Evolutionary conservation across 2,329 filamentous ascomycete genomes (phyloP).

Genomic region (Verticillium klebahnii): DNA sequence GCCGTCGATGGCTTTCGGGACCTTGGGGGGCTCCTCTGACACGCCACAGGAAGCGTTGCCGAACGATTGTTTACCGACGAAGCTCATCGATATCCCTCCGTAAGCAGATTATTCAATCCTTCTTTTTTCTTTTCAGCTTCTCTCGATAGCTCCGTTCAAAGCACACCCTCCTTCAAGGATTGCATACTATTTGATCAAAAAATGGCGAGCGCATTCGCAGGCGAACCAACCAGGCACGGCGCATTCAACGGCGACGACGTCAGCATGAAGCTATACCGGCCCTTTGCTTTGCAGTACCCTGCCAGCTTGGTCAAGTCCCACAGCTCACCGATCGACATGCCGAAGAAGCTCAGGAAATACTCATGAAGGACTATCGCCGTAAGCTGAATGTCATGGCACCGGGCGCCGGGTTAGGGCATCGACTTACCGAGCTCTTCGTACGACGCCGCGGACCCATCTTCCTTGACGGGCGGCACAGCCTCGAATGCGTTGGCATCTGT

Average conservation of each 20-base stretch:
- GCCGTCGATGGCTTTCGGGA: not conserved
- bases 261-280: conserved; percentile 57
- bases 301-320: conserved; percentile 51
- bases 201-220: conserved; percentile 43
- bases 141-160: not conserved
- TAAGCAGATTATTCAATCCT: not conserved
- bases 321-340: conserved; percentile 51
- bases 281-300: conserved; percentile 44
- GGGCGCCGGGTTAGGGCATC: not conserved
- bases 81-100: not conserved
- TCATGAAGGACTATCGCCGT: conserved; percentile 35
- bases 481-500: conserved; percentile 63
- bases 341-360: conserved; percentile 45
- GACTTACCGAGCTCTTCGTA: conserved; percentile 32
- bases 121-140: not conserved
- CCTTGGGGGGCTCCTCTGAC: not conserved
- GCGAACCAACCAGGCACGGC: conserved; percentile 43
- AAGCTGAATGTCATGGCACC: not conserved
- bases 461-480: conserved; percentile 49
- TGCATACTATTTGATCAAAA: conserved; percentile 21
- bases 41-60: not conserved
- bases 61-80: not conserved
- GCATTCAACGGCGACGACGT: conserved; percentile 56
- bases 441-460: conserved; percentile 28
- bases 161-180: not conserved